Evolutionary conservation across 2,329 filamentous ascomycete genomes (phyloP).

Genomic region (Aspergillus ruber): DNA sequence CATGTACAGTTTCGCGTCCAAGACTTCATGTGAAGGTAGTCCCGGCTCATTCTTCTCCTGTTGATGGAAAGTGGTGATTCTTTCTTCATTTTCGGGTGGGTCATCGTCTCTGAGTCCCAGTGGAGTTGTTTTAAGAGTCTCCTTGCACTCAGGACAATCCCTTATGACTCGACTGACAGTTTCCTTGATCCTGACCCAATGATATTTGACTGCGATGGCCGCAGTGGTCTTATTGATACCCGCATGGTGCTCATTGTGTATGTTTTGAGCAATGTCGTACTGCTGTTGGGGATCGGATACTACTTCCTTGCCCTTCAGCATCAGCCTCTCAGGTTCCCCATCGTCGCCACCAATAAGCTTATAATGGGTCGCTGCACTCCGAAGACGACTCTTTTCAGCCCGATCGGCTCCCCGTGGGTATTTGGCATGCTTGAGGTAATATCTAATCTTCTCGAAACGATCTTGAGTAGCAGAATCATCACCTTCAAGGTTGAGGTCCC

Average conservation of each 20-base stretch:
- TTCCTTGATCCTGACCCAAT: constrained; percentile 98
- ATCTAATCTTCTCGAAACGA: constrained; percentile 97
- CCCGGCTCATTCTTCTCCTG: constrained; percentile 9
- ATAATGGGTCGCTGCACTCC: constrained; percentile 92
- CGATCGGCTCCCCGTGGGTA: constrained; percentile 91
- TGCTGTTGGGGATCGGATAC: constrained; percentile 83
- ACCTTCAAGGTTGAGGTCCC: constrained; percentile 55
- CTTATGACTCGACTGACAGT: constrained; percentile 92
- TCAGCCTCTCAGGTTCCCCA: constrained; percentile 62
- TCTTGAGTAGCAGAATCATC: constrained; percentile 89
- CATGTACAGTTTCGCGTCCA: constrained; percentile 14
- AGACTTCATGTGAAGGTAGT: constrained; percentile 6
- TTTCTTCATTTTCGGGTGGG: constrained; percentile 9
- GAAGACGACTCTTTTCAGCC: constrained; percentile 88
- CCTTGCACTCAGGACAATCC: constrained; percentile 85
- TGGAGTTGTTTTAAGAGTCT: constrained; percentile 56
- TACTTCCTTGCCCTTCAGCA: constrained; percentile 97
- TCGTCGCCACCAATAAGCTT: constrained; percentile 58
- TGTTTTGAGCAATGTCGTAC: constrained; percentile 75
- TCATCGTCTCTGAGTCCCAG: constrained; percentile 23
- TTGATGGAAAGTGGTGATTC: constrained; percentile 1
- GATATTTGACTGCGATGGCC: constrained; percentile 85
- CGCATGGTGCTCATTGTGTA: constrained; percentile 71
- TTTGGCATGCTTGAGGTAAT: constrained; percentile 88
- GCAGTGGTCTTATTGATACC: constrained; percentile 99